These are phyloP conservation scores for Tricholoma flavovirens DNA, from an alignment of 768 basidiomycete species.

Conservation along the genomic window DNA sequence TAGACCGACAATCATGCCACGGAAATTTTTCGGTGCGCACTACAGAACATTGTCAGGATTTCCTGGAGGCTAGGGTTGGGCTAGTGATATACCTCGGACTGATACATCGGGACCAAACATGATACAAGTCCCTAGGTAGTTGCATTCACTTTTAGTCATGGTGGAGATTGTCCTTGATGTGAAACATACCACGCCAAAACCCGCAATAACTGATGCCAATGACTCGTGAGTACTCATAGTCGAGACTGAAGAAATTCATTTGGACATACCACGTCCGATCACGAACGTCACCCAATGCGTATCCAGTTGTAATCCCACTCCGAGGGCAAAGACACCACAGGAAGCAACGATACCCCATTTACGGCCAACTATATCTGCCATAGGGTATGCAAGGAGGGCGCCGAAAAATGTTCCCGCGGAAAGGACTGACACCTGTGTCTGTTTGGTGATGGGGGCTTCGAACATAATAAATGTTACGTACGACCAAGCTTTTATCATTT, in stretches of 20 bases:
- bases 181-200: constrained; percentile 53
- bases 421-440: constrained; percentile 48
- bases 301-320: constrained; percentile 55
- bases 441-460: not conserved
- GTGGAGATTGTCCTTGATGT: constrained; percentile 1
- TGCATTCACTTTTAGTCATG: not conserved
- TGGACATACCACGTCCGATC: constrained; percentile 20
- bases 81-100: constrained; percentile 36
- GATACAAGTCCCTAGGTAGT: constrained; percentile 53
- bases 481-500: constrained; percentile 34
- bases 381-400: constrained; percentile 42
- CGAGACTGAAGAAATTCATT: not conserved
- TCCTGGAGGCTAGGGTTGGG: constrained; percentile 6
- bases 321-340: constrained; percentile 55
- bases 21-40: constrained; percentile 66
- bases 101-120: constrained; percentile 49
- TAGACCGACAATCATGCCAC: constrained; percentile 57
- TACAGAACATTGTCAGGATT: constrained; percentile 14
- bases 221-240: not conserved
- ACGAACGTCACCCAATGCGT: constrained; percentile 22
- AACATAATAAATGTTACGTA: constrained; percentile 1
- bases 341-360: constrained; percentile 56
- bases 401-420: constrained; percentile 89
- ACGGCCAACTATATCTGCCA: constrained; percentile 46
- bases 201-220: constrained; percentile 61